A percentile compares a stretch with the other conserved stretches of the same genome.
Evolutionary conservation across 2,329 filamentous ascomycete species (phyloP).

Genomic region (Chaetomiaceae sp.): DNA sequence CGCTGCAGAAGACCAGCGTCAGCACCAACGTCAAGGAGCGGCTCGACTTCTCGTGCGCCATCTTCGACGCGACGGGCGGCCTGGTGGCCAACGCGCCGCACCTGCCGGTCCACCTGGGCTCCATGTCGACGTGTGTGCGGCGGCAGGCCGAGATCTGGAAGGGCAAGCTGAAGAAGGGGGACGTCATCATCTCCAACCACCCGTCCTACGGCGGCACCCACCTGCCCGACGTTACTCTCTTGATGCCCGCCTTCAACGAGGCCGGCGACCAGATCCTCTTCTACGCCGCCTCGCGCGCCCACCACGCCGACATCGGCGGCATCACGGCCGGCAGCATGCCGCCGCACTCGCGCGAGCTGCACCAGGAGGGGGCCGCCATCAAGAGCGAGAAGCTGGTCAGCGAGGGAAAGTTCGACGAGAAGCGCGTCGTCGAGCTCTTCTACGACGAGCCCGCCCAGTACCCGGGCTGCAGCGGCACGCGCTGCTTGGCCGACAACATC

Average conservation of each 20-base stretch:
- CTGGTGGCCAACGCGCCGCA: conserved; percentile 76
- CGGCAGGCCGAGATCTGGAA: conserved; percentile 77
- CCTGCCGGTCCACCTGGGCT: conserved; percentile 73
- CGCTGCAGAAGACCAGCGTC: conserved; percentile 72
- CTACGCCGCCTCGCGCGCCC: conserved; percentile 73
- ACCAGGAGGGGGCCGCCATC: conserved; percentile 59
- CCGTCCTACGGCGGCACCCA: conserved; percentile 81
- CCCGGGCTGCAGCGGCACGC: conserved; percentile 69
- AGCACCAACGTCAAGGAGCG: conserved; percentile 78
- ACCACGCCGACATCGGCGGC: conserved; percentile 80
- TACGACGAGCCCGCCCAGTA: conserved; percentile 68
- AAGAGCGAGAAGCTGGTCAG: conserved; percentile 66
- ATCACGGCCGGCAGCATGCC: conserved; percentile 81
- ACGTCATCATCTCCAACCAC: conserved; percentile 79
- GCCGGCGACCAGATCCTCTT: conserved; percentile 67
- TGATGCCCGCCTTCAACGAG: conserved; percentile 68
- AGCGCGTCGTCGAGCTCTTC: conserved; percentile 64
- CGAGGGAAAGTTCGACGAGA: conserved; percentile 71
- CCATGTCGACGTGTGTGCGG: conserved; percentile 77
- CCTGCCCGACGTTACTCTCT: conserved; percentile 74
- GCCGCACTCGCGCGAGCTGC: conserved; percentile 60
- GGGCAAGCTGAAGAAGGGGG: conserved; percentile 68
- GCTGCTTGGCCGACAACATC: conserved; percentile 75
- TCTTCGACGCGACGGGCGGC: conserved; percentile 70
- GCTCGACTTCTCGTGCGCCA: conserved; percentile 75